Percentiles rank a stretch among this genome's conserved stretches.
Conservation (phyloP, 1,284 basidiomycete species). For the Moniliophthora roreri region DNA sequence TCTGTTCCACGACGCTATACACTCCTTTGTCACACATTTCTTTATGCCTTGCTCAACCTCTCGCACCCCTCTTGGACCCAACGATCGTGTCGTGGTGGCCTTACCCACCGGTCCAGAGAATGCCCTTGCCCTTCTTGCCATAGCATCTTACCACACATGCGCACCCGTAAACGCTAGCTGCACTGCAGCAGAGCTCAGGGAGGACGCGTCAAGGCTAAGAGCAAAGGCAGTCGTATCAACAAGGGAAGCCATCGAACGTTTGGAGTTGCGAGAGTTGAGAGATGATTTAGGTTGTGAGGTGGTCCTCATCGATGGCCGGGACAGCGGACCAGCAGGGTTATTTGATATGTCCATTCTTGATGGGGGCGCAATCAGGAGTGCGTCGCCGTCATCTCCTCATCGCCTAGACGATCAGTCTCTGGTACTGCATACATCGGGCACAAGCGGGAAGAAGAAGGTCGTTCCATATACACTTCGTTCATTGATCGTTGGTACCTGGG, state of each 20-base stretch:
- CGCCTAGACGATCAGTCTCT: constrained; percentile 49
- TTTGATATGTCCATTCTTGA: constrained; percentile 38
- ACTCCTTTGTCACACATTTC: constrained; percentile 36
- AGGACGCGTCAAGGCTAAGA: constrained; percentile 36
- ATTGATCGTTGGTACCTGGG: constrained; percentile 58
- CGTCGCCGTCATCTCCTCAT: constrained; percentile 30
- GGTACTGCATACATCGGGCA: constrained; percentile 63
- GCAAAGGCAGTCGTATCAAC: constrained; percentile 40
- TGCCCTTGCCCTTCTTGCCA: constrained; percentile 39
- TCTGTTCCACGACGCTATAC: constrained; percentile 33
- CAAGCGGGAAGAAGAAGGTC: constrained; percentile 62
- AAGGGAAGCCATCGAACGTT: constrained; percentile 33
- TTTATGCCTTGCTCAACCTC: constrained; percentile 32
- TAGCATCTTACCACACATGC: constrained; percentile 41
- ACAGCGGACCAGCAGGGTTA: constrained; percentile 35
- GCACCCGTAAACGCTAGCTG: constrained; percentile 45
- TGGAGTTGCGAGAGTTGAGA: constrained; percentile 32
- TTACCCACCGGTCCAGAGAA: constrained; percentile 46
- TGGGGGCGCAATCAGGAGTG: constrained; percentile 13
- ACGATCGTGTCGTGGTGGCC: constrained; percentile 43
- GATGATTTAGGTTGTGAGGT: constrained; percentile 35
- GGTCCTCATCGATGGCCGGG: constrained; percentile 31
- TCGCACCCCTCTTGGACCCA: constrained; percentile 30
- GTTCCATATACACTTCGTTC: constrained; percentile 62
- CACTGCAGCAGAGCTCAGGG: constrained; percentile 38